Evolutionary conservation across 441 rosid genomes (phyloP).

Genomic region (Kokia cookei): DNA sequence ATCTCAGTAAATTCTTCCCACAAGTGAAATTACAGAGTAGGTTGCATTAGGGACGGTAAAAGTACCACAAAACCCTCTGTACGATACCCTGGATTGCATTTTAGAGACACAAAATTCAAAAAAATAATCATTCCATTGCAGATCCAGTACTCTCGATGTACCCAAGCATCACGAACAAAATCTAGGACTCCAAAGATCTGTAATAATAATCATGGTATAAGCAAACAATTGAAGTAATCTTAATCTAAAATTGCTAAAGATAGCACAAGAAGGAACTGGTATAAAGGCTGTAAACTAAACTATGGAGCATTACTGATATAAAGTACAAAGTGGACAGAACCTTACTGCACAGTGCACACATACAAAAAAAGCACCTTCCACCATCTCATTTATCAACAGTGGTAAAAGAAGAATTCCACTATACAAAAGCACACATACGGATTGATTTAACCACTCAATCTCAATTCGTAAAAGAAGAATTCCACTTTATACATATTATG

Average conservation of each 20-base stretch:
- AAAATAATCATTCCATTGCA: conserved; percentile 41
- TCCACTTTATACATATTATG: background rate
- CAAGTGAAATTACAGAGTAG: background rate
- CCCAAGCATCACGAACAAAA: conserved; percentile 88
- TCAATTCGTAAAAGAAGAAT: background rate
- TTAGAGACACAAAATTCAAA: no score
- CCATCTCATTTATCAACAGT: background rate
- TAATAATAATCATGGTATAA: background rate
- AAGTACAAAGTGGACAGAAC: background rate
- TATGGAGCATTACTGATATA: background rate
- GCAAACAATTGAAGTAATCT: background rate
- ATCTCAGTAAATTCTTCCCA: background rate
- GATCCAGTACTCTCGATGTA: conserved; percentile 83
- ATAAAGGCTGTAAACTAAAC: background rate
- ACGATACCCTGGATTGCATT: no score
- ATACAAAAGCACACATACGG: background rate
- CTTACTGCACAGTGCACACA: background rate
- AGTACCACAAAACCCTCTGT: no score
- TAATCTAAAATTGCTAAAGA: background rate
- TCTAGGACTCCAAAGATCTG: conserved; percentile 81
- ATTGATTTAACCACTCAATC: background rate
- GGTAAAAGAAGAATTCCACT: background rate
- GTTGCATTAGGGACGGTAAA: background rate
- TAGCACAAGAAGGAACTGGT: background rate
- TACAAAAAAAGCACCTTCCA: background rate